These are phyloP conservation scores for Beauveria sp. DNA, from an alignment of 2,329 filamentous ascomycete species.

Conservation along the genomic window DNA sequence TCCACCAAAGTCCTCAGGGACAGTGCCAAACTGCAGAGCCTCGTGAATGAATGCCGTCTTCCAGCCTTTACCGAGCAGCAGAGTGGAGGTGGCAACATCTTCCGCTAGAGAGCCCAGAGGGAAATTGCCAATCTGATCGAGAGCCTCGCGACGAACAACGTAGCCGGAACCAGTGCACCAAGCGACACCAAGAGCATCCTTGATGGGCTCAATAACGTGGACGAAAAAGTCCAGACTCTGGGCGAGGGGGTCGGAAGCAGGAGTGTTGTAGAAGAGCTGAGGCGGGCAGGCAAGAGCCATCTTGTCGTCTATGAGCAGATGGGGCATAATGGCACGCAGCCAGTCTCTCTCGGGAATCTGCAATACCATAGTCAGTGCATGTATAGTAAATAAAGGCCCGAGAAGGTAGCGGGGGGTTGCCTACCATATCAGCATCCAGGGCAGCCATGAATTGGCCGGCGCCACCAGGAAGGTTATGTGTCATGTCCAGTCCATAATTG, in stretches of 20 bases:
- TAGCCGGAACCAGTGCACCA: slow-evolving; percentile 61
- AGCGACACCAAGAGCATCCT: slow-evolving; percentile 46
- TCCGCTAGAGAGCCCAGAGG: slow-evolving; percentile 53
- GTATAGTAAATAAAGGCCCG: not conserved
- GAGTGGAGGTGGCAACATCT: slow-evolving; percentile 51
- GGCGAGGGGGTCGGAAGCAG: slow-evolving; percentile 47
- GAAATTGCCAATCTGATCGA: slow-evolving; percentile 55
- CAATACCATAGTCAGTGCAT: not conserved
- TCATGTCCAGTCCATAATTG: slow-evolving; percentile 49
- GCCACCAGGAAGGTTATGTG: slow-evolving; percentile 43
- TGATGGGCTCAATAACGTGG: slow-evolving; percentile 43
- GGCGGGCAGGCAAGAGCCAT: slow-evolving; percentile 53
- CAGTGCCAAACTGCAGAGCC: slow-evolving; percentile 51
- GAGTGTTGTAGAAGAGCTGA: slow-evolving; percentile 57
- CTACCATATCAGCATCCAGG: slow-evolving; percentile 58
- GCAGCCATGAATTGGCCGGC: slow-evolving; percentile 53
- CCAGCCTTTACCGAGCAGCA: slow-evolving; percentile 54
- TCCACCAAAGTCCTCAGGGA: slow-evolving; percentile 47
- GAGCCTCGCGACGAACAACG: slow-evolving; percentile 48
- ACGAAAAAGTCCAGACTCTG: slow-evolving; percentile 53
- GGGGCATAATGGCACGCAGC: slow-evolving; percentile 52
- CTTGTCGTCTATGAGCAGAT: slow-evolving; percentile 48
- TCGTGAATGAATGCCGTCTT: slow-evolving; percentile 54
- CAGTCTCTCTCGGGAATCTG: slow-evolving; percentile 53
- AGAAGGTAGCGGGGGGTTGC: slow-evolving; percentile 1